Percentiles rank a stretch among this genome's conserved stretches.
Conservation (phyloP, 2,329 filamentous ascomycete genomes). For the Aureobasidium sp. region DNA sequence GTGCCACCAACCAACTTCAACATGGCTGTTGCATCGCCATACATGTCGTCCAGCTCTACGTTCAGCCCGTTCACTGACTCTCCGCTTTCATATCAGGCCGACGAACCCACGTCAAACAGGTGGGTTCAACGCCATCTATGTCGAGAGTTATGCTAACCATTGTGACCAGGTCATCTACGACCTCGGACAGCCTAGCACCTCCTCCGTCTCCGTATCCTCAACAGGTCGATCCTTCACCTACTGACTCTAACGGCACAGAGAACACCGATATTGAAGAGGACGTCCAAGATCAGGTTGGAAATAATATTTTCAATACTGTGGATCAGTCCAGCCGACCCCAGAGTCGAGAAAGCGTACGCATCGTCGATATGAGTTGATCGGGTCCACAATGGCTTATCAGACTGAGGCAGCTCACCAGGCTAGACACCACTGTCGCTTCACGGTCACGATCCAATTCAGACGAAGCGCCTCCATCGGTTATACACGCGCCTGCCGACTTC, state of each 20-base stretch:
- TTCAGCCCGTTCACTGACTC: constrained; percentile 45
- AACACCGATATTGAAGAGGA: constrained; percentile 81
- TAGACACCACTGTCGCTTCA: constrained; percentile 37
- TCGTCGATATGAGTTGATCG: not conserved
- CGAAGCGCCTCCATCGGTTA: constrained; percentile 81
- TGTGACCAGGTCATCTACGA: constrained; percentile 15
- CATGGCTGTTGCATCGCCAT: constrained; percentile 22
- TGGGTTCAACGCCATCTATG: constrained; percentile 24
- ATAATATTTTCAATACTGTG: not conserved
- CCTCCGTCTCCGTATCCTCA: constrained; percentile 47
- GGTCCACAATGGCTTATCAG: constrained; percentile 8
- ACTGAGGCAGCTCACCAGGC: constrained; percentile 27
- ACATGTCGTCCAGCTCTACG: constrained; percentile 40
- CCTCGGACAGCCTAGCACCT: constrained; percentile 30
- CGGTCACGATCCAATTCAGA: constrained; percentile 47
- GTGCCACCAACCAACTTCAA: not conserved
- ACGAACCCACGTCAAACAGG: constrained; percentile 31
- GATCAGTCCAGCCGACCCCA: constrained; percentile 21
- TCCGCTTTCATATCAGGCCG: constrained; percentile 35
- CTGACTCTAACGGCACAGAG: constrained; percentile 77
- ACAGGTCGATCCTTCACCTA: constrained; percentile 70
- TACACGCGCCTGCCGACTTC: constrained; percentile 81
- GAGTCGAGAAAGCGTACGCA: constrained; percentile 23
- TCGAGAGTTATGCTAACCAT: not conserved
- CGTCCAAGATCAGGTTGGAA: constrained; percentile 47